Conservation (phyloP, 495 filamentous ascomycete genomes). For the Rusavskia elegans region DNA sequence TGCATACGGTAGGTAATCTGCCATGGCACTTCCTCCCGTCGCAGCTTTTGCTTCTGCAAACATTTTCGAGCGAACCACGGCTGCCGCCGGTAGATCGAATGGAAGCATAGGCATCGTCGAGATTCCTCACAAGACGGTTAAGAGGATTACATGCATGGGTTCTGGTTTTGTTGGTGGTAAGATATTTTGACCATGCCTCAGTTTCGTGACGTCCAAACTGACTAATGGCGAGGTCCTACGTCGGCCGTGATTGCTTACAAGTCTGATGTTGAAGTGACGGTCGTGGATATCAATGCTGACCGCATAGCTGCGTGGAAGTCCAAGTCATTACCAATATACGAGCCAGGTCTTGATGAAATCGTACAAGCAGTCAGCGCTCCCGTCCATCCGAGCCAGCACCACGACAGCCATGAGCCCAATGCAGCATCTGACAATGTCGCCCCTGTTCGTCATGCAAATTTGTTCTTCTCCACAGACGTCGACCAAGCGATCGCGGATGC, state of each 20-base stretch:
- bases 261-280: conserved; percentile 5
- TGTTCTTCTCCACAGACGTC: conserved; percentile 58
- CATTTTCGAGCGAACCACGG: no score
- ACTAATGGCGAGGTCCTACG: conserved; percentile 3
- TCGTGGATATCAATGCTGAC: conserved; percentile 1
- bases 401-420: not conserved
- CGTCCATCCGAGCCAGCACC: conserved; percentile 10
- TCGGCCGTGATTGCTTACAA: conserved; percentile 8
- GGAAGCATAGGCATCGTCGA: not conserved
- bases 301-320: conserved; percentile 1
- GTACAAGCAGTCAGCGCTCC: conserved; percentile 49
- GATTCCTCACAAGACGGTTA: not conserved
- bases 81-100: no score
- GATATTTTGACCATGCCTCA: not conserved
- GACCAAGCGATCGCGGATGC: conserved; percentile 44
- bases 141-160: conserved; percentile 6
- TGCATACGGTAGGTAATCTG: no score
- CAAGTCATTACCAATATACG: conserved; percentile 50
- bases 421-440: not conserved
- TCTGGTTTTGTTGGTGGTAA: conserved; percentile 10
- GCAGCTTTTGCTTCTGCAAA: no score
- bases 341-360: conserved; percentile 53
- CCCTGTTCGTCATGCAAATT: conserved; percentile 24
- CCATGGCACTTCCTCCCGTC: no score
- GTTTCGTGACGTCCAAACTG: not conserved